These are phyloP conservation scores for Phytophthora cryptogea DNA, from an alignment of 352 stramenopile genomes.

Conservation along the genomic window DNA sequence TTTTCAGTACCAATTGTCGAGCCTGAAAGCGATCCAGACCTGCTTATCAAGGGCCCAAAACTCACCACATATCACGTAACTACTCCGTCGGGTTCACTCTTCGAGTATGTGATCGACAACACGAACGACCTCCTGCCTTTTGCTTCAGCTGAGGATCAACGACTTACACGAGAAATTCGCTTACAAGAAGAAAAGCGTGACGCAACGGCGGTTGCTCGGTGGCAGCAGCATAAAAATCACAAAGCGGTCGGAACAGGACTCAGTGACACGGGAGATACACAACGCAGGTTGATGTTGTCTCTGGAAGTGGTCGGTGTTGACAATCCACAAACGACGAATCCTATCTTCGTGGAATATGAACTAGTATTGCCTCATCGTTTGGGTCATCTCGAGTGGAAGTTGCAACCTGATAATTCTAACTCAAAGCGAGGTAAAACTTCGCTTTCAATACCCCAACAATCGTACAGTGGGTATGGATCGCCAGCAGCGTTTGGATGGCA, in stretches of 20 bases:
- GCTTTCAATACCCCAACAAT: constrained; percentile 25
- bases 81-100: constrained; percentile 38
- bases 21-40: constrained; percentile 39
- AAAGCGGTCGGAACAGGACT: constrained; percentile 3
- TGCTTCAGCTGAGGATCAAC: constrained; percentile 41
- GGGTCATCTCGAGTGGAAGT: constrained; percentile 25
- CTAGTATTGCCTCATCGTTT: constrained; percentile 14
- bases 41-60: constrained; percentile 38
- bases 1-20: constrained; percentile 54
- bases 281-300: constrained; percentile 25
- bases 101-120: constrained; percentile 71
- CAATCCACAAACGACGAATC: constrained; percentile 28
- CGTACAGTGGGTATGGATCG: constrained; percentile 9
- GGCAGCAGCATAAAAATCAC: constrained; percentile 26
- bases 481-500: constrained; percentile 27
- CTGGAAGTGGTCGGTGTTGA: constrained; percentile 37
- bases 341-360: constrained; percentile 36
- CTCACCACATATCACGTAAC: constrained; percentile 54
- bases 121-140: constrained; percentile 53
- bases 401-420: constrained; percentile 13
- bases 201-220: constrained; percentile 28
- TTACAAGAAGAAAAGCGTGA: constrained; percentile 50
- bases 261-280: not conserved
- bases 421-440: constrained; percentile 18
- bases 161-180: constrained; percentile 46